Base-by-base conservation (phyloP, 768 basidiomycete genomes). In the Termitomyces sp. region DNA sequence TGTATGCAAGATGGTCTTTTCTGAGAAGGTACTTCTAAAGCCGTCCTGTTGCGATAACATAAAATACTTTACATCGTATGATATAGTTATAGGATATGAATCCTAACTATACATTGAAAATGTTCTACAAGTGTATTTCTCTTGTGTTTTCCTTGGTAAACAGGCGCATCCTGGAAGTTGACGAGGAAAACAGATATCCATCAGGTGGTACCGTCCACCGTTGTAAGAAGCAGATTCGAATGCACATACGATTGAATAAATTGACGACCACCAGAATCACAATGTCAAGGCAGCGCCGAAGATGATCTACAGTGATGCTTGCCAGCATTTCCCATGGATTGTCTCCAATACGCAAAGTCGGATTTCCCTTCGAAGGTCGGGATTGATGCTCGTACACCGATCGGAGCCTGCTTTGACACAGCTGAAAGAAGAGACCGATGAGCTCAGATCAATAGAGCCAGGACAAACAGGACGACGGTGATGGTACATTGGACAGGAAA, bases 401-500 rank as follows among this genome's bases (percentile, higher is more conserved):
- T 82, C 2, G 83, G 80, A 3, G 74, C 83, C 80, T 63, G 15
- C 60, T 65, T 51, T 50, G 55, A 63, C n/a, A 48, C 43, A 58
- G 38, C 54, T 60, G 46, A 36, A 59, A 51, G 25, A 55, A 59
- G 51, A 8, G 25, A 55, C 17, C 9, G 15, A 57, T 36, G 20
- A 32, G 52, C 31, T 53, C 31, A 4, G 14, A 11, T 5, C 3
- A 4, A 9, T 15, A 7, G 1, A 25, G 20, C 6, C 42, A 49
- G 37, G 31, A 37, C 15, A 6, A 45, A 14, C 7, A 52, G 43
- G 14, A 53, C 53, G 46, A n/a, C 4, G 57, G 11, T 3, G 65
- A 11, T 1, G 88, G 86, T 1, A 91, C 85, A 0, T 88, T 91
- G 15, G 90, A 91, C 49, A 87, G 73, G 38, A 92, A 77, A 10